Base-by-base conservation (phyloP, 768 basidiomycete genomes). In the Amanita thiersii region DNA sequence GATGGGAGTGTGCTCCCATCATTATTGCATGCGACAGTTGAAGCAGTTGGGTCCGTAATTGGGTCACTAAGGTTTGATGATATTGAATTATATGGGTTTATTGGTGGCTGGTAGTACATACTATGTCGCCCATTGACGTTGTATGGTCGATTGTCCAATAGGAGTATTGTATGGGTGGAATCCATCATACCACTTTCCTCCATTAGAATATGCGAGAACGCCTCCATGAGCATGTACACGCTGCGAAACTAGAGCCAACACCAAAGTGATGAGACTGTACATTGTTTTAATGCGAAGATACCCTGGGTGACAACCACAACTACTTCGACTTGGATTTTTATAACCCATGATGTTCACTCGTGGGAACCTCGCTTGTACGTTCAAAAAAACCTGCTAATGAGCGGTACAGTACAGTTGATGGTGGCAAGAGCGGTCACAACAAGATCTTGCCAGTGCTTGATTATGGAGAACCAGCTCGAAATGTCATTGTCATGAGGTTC, bases 111-210 rank as follows among this genome's bases (percentile, higher is more conserved):
- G 21, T 31, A 19, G 3, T 12, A 51, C 62, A 32, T 47, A 72
- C 69, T 66, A 72, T 25, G 61, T 58, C 3, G 63, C 48, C 69
- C 69, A 72, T 14, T 66, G 68, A 14, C 69, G 57, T 42, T 69
- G 57, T 37, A 72, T 72, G 14, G 51, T 40, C 4, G 65, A 62
- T 52, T 70, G 69, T 4, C 68, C 68, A 7, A 47, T 49, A 8
- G 67, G 62, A 5, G 59, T 53, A 52, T 72, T 64, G 53, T 72
- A 72, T 12, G 69, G 64, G 19, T 47, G 34, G 62, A 63, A 69
- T 11, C 70, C 70, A 18, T 57, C 46, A 54, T 70, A 72, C 54
- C 55, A 59, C 11, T 54, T 59, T 3, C 64, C 63, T 20, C 53
- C 62, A 37, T 60, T 65, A 11, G 56, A 51, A 54, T 69, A 69